Evolutionary conservation across 257 asterid species (phyloP).

Genomic region (Solanum pennellii): DNA sequence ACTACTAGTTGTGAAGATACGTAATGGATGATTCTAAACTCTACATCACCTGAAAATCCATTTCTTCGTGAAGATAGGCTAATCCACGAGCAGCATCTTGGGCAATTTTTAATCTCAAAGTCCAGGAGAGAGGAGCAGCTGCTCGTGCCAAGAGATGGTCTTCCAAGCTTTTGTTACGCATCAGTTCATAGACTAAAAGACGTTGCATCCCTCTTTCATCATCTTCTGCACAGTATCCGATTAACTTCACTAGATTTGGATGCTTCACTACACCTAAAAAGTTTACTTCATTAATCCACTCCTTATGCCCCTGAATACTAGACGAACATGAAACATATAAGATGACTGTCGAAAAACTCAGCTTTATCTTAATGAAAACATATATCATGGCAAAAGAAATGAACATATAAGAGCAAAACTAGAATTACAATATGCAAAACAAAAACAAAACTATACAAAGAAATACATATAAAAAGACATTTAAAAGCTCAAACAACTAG

Average conservation of each 20-base stretch:
- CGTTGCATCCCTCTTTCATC: conserved; percentile 96
- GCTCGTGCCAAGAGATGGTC: conserved; percentile 66
- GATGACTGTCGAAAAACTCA: not conserved
- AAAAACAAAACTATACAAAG: not conserved
- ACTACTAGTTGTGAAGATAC: not conserved
- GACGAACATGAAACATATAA: conserved; percentile 25
- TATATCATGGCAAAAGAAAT: not conserved
- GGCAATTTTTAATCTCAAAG: conserved; percentile 57
- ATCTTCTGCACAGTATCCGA: conserved; percentile 93
- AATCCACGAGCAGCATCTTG: conserved; percentile 93
- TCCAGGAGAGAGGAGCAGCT: conserved; percentile 63
- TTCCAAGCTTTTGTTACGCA: conserved; percentile 84
- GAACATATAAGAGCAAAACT: not conserved
- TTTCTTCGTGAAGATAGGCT: conserved; percentile 91
- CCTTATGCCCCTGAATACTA: conserved; percentile 98
- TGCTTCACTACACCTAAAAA: conserved; percentile 73
- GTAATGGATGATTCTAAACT: not conserved
- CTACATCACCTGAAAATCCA: conserved; percentile 82
- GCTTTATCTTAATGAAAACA: not conserved
- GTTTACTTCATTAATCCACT: conserved; percentile 91
- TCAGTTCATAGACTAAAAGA: conserved; percentile 76
- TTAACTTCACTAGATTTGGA: conserved; percentile 79
- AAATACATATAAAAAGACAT: not conserved
- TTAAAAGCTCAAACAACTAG: not conserved
- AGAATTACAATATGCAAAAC: not conserved